A percentile compares a stretch with the other conserved stretches of the same genome.
phyloP scores from a whole-genome alignment of 2,329 filamentous ascomycete genomes.

The Arachnomyces sp. region DNA sequence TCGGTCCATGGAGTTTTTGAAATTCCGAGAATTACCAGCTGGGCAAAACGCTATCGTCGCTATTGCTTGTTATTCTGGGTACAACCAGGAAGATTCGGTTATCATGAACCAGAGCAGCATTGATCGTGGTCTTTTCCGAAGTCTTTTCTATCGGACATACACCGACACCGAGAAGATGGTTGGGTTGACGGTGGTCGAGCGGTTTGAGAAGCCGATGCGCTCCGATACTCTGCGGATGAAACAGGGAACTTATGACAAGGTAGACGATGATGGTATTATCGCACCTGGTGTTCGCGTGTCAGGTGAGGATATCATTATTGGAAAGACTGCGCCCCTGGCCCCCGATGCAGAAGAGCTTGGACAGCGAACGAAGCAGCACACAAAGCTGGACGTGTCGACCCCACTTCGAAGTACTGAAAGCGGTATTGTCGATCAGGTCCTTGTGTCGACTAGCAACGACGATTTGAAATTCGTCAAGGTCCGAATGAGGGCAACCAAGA shows the following conservation, averaged over 20 bases:
- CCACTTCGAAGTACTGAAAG: slow-evolving; percentile 92
- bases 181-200: slow-evolving; percentile 84
- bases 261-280: slow-evolving; percentile 93
- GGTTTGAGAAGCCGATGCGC: slow-evolving; percentile 90
- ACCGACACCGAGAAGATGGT: slow-evolving; percentile 96
- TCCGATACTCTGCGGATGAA: slow-evolving; percentile 85
- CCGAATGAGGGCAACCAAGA: slow-evolving; percentile 91
- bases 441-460: slow-evolving; percentile 90
- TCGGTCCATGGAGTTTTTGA: slow-evolving; percentile 95
- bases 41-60: slow-evolving; percentile 98
- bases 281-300: slow-evolving; percentile 90
- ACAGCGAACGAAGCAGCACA: slow-evolving; percentile 80
- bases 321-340: slow-evolving; percentile 92
- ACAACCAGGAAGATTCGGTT: slow-evolving; percentile 99
- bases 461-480: slow-evolving; percentile 96
- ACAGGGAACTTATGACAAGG: slow-evolving; percentile 92
- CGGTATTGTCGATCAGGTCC: slow-evolving; percentile 88
- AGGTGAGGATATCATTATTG: slow-evolving; percentile 97
- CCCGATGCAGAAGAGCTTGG: slow-evolving; percentile 90
- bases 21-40: slow-evolving; percentile 93
- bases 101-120: slow-evolving; percentile 99
- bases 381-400: slow-evolving; percentile 92
- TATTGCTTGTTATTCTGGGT: slow-evolving; percentile 94
- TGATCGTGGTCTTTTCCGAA: slow-evolving; percentile 92
- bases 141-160: slow-evolving; percentile 95